phyloP scores from a whole-genome alignment of 805 yeast genomes.

The Wickerhamomyces queroliae region DNA sequence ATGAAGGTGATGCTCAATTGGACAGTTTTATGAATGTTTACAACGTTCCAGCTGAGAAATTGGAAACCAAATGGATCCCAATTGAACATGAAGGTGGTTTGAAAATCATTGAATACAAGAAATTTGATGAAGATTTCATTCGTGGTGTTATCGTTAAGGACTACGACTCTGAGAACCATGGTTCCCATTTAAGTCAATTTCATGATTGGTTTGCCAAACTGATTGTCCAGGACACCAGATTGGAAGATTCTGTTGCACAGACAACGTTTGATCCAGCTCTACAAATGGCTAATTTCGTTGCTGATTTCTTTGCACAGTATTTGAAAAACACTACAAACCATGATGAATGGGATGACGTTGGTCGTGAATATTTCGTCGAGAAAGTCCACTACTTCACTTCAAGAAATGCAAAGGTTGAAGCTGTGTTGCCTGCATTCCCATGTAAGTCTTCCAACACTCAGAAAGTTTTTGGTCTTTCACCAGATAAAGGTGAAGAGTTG shows the following conservation, averaged over 20 bases:
- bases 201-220: slow-evolving; percentile 33
- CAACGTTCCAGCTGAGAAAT: too few relatives aligned
- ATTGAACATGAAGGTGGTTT: slow-evolving; percentile 16
- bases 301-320: slow-evolving; percentile 38
- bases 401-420: slow-evolving; percentile 41
- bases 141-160: slow-evolving; percentile 33
- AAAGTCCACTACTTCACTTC: slow-evolving; percentile 43
- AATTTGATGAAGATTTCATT: slow-evolving; percentile 24
- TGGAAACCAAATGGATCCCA: slow-evolving; percentile 6
- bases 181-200: slow-evolving; percentile 11
- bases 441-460: slow-evolving; percentile 54
- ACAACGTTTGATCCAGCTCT: slow-evolving; percentile 5
- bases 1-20: not conserved
- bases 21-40: too few relatives aligned
- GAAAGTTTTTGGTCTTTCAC: slow-evolving; percentile 42
- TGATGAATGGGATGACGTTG: slow-evolving; percentile 46
- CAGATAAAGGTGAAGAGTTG: slow-evolving; percentile 49
- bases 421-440: slow-evolving; percentile 60
- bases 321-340: slow-evolving; percentile 40
- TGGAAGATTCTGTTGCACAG: slow-evolving; percentile 19
- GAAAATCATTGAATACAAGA: slow-evolving; percentile 27
- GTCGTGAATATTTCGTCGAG: slow-evolving; percentile 36
- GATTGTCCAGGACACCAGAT: slow-evolving; percentile 29
- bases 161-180: slow-evolving; percentile 24
- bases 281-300: slow-evolving; percentile 24